A percentile compares a stretch with the other conserved stretches of the same genome.
phyloP scores from a whole-genome alignment of 2,329 filamentous ascomycete genomes.

The Penicillium hordei region DNA sequence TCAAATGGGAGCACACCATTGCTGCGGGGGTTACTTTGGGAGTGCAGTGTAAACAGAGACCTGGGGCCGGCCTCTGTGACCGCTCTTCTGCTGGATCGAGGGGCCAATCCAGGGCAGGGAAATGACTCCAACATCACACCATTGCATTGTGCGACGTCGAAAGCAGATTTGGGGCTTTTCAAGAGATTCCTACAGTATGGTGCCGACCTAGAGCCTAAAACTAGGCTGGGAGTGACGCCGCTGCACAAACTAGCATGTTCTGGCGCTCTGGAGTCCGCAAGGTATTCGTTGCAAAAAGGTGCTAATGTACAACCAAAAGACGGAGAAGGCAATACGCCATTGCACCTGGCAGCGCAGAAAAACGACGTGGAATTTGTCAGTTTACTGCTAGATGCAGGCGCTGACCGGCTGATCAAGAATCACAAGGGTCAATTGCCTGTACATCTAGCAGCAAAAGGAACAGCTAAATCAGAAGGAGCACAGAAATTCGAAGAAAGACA shows the following conservation, averaged over 20 bases:
- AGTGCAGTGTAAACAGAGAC: not conserved
- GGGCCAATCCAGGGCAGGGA: not conserved
- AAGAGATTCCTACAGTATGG: slow-evolving; percentile 6
- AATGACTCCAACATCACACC: not conserved
- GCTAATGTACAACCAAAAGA: slow-evolving; percentile 5
- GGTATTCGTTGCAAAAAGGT: slow-evolving; percentile 1
- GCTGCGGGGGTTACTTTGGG: not conserved
- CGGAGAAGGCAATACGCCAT: not conserved
- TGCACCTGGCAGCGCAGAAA: slow-evolving; percentile 1
- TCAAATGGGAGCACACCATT: slow-evolving; percentile 11
- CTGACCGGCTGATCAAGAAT: not conserved
- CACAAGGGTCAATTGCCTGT: not conserved
- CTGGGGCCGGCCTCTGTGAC: not conserved
- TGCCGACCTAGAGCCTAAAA: not conserved
- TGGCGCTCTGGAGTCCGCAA: not conserved
- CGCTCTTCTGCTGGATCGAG: slow-evolving; percentile 4
- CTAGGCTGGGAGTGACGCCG: not conserved
- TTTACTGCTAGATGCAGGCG: slow-evolving; percentile 7
- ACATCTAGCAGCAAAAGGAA: not conserved
- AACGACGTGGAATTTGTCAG: not conserved
- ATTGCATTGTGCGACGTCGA: not conserved
- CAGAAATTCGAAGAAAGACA: not conserved
- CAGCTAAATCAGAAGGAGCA: not conserved
- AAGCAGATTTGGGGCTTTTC: not conserved
- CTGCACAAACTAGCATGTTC: not conserved